phyloP scores from a whole-genome alignment of 768 basidiomycete species.

The Termitomyces heimii region DNA sequence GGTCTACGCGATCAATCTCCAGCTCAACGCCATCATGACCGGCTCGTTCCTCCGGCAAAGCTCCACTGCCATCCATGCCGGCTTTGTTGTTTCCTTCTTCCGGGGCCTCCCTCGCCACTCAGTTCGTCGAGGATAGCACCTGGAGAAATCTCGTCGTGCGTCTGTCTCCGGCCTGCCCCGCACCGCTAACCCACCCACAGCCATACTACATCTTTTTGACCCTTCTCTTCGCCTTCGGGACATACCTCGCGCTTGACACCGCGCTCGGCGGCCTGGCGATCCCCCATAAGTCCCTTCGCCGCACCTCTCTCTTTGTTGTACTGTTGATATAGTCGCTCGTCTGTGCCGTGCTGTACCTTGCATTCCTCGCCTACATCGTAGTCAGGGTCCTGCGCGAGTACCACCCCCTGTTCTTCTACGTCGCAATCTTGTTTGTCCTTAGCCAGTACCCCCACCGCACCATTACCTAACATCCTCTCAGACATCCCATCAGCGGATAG shows the following conservation, averaged over 20 bases:
- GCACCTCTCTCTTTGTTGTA: constrained; percentile 79
- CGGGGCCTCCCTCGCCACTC: constrained; percentile 82
- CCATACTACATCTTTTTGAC: constrained; percentile 54
- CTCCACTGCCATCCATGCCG: constrained; percentile 74
- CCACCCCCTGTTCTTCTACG: constrained; percentile 77
- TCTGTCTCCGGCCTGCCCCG: not conserved
- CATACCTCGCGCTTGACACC: constrained; percentile 83
- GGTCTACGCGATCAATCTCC: constrained; percentile 65
- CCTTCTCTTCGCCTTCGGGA: constrained; percentile 63
- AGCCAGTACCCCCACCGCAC: constrained; percentile 35
- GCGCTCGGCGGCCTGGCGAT: constrained; percentile 53
- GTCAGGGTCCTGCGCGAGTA: constrained; percentile 69
- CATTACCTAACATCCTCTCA: constrained; percentile 17
- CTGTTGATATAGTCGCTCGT: constrained; percentile 65
- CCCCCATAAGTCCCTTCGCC: constrained; percentile 51
- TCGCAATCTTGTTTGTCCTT: constrained; percentile 73
- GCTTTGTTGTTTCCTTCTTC: constrained; percentile 68
- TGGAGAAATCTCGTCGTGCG: constrained; percentile 59
- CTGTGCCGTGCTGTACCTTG: constrained; percentile 58
- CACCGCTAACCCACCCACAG: constrained; percentile 24
- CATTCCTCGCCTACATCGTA: constrained; percentile 77
- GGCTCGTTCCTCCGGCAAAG: constrained; percentile 64
- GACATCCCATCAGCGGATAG: constrained; percentile 64
- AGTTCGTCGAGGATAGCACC: constrained; percentile 90
- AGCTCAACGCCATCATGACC: constrained; percentile 76